These are phyloP conservation scores for Stemphylium beticola DNA, from an alignment of 2,329 filamentous ascomycete species.

Conservation along the genomic window DNA sequence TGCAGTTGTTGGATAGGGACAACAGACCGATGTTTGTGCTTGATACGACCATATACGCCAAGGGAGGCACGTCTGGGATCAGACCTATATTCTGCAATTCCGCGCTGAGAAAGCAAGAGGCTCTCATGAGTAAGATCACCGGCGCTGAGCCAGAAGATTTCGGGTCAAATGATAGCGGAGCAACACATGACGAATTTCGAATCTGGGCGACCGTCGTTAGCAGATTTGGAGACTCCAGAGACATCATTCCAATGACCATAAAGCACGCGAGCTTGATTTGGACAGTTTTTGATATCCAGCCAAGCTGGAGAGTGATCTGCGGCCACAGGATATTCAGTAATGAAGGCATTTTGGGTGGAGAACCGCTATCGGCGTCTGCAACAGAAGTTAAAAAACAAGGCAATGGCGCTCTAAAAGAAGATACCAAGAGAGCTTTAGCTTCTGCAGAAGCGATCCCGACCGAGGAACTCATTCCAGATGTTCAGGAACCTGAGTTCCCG, in stretches of 20 bases:
- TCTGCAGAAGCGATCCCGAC: conserved; percentile 9
- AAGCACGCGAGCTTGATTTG: conserved; percentile 39
- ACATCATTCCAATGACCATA: conserved; percentile 54
- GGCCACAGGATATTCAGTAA: conserved; percentile 28
- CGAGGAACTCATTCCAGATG: background rate
- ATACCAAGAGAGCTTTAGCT: conserved; percentile 9
- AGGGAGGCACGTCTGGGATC: conserved; percentile 19
- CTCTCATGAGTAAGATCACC: conserved; percentile 35
- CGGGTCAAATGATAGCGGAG: background rate
- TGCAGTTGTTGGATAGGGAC: conserved; percentile 41
- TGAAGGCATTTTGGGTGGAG: conserved; percentile 20
- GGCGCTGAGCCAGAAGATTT: conserved; percentile 10
- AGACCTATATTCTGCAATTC: conserved; percentile 41
- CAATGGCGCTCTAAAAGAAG: background rate
- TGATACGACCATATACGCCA: conserved; percentile 36
- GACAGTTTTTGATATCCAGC: conserved; percentile 38
- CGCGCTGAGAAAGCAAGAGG: conserved; percentile 37
- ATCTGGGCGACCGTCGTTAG: conserved; percentile 53
- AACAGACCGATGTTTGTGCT: conserved; percentile 42
- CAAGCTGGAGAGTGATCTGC: conserved; percentile 39
- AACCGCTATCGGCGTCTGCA: conserved; percentile 9
- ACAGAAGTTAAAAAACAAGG: background rate
- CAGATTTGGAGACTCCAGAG: conserved; percentile 53
- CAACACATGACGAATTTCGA: conserved; percentile 48
- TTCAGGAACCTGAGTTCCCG: conserved; percentile 15